A percentile compares a stretch with the other conserved stretches of the same genome.
These are phyloP conservation scores for Ceratocystis cubensis DNA, from an alignment of 2,329 filamentous ascomycete genomes.

Conservation along the genomic window DNA sequence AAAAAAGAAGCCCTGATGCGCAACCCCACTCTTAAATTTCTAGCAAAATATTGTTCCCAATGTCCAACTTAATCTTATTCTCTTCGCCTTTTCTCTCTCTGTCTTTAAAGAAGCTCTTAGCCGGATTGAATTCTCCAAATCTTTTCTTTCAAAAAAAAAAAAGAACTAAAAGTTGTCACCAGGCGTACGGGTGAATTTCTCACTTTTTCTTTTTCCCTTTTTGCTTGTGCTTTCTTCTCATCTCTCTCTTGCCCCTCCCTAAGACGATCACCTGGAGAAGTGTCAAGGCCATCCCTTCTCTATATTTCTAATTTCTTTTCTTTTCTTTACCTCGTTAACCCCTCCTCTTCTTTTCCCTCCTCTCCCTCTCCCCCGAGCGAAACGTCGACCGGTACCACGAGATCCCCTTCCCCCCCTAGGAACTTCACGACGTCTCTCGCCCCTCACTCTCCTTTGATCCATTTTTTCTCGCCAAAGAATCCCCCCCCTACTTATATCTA, in stretches of 20 bases:
- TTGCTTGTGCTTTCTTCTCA: background rate
- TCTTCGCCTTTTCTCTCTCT: slow-evolving; percentile 5
- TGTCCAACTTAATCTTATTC: slow-evolving; percentile 1
- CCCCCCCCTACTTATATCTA: slow-evolving; percentile 4
- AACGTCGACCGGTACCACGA: background rate
- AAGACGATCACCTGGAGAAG: background rate
- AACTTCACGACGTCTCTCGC: background rate
- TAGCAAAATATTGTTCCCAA: slow-evolving; percentile 13
- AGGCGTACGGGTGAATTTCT: slow-evolving; percentile 16
- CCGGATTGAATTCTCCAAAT: slow-evolving; percentile 2
- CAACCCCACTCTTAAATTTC: slow-evolving; percentile 21
- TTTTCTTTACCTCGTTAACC: background rate
- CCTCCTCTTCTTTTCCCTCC: slow-evolving; percentile 6
- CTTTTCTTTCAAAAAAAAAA: slow-evolving; percentile 13
- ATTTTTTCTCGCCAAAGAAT: background rate
- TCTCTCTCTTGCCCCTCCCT: background rate
- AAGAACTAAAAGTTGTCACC: slow-evolving; percentile 14
- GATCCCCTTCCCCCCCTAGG: background rate
- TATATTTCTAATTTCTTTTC: slow-evolving; percentile 8
- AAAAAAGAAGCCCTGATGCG: slow-evolving; percentile 18
- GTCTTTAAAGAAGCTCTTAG: background rate
- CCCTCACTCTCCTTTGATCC: background rate
- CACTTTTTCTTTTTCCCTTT: slow-evolving; percentile 5
- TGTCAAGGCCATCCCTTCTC: background rate
- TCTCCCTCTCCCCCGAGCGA: background rate